Conservation (phyloP, 257 asterid genomes). For the Avicennia marina region DNA sequence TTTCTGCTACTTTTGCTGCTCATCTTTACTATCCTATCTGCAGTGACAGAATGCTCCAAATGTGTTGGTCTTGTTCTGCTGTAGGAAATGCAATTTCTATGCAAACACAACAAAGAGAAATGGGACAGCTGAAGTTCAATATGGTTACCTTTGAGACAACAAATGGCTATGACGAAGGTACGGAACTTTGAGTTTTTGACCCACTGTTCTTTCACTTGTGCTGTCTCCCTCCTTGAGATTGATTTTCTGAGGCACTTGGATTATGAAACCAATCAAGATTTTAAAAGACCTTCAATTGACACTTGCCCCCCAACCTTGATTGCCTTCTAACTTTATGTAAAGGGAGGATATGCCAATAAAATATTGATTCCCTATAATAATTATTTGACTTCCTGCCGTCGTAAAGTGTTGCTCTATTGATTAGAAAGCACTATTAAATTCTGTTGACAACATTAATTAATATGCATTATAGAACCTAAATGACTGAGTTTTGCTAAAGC, state of each 20-base stretch:
- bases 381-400: background rate
- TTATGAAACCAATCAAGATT: slow-evolving; percentile 10
- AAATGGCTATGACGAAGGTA: slow-evolving; percentile 28
- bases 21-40: slow-evolving; percentile 26
- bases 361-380: background rate
- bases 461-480: too few species aligned
- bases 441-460: too few species aligned
- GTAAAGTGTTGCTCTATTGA: background rate
- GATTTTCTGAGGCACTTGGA: slow-evolving; percentile 2
- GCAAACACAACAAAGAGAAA: slow-evolving; percentile 8
- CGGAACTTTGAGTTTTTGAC: slow-evolving; percentile 15
- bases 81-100: background rate
- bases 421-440: background rate
- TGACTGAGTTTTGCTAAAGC: background rate
- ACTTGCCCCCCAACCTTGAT: background rate
- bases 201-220: slow-evolving; percentile 20
- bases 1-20: slow-evolving; percentile 26
- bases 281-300: slow-evolving; percentile 2
- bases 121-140: slow-evolving; percentile 4
- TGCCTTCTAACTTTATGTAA: background rate
- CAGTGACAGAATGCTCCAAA: slow-evolving; percentile 19
- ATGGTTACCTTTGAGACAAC: slow-evolving; percentile 25
- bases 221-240: slow-evolving; percentile 13
- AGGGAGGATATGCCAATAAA: background rate
- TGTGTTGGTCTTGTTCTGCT: slow-evolving; percentile 5